phyloP scores from a whole-genome alignment of 1,284 basidiomycete genomes.

The Rhizopogon parksii region DNA sequence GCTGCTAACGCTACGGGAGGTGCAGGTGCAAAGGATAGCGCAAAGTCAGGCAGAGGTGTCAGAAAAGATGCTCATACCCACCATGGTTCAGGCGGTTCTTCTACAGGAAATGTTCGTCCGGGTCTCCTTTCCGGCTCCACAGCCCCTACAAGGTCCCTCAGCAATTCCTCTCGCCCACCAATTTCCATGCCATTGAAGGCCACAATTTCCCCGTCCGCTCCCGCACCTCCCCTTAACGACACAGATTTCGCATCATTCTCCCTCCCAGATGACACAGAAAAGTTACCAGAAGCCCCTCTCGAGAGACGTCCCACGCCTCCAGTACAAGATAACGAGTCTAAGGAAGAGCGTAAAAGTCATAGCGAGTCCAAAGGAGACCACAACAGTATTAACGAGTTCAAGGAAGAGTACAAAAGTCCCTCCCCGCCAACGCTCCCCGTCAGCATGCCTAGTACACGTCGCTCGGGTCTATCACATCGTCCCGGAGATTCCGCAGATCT shows the following conservation, averaged over 20 bases:
- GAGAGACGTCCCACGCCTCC: slow-evolving; percentile 25
- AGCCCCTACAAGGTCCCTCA: slow-evolving; percentile 42
- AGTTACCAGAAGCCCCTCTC: slow-evolving; percentile 42
- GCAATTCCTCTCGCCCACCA: slow-evolving; percentile 45
- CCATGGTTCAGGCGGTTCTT: slow-evolving; percentile 8
- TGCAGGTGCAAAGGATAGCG: slow-evolving; percentile 33
- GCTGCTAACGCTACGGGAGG: slow-evolving; percentile 39
- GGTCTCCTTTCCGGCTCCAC: slow-evolving; percentile 48
- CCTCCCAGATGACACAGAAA: slow-evolving; percentile 47
- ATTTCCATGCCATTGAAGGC: slow-evolving; percentile 65
- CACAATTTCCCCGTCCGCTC: slow-evolving; percentile 66
- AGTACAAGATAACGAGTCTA: slow-evolving; percentile 6
- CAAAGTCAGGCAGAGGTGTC: slow-evolving; percentile 31
- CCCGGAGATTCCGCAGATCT: slow-evolving; percentile 43
- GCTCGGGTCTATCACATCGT: slow-evolving; percentile 28
- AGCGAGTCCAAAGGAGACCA: slow-evolving; percentile 3
- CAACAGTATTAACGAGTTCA: slow-evolving; percentile 10
- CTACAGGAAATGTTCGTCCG: slow-evolving; percentile 29
- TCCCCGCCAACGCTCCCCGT: slow-evolving; percentile 41
- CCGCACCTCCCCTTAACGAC: slow-evolving; percentile 69
- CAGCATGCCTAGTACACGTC: slow-evolving; percentile 41
- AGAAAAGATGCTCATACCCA: slow-evolving; percentile 23
- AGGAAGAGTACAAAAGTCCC: slow-evolving; percentile 14
- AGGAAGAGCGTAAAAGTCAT: not conserved
- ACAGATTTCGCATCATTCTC: slow-evolving; percentile 71